Base-by-base conservation (phyloP, 2,329 filamentous ascomycete species). In the Tolypocladium inflatum region DNA sequence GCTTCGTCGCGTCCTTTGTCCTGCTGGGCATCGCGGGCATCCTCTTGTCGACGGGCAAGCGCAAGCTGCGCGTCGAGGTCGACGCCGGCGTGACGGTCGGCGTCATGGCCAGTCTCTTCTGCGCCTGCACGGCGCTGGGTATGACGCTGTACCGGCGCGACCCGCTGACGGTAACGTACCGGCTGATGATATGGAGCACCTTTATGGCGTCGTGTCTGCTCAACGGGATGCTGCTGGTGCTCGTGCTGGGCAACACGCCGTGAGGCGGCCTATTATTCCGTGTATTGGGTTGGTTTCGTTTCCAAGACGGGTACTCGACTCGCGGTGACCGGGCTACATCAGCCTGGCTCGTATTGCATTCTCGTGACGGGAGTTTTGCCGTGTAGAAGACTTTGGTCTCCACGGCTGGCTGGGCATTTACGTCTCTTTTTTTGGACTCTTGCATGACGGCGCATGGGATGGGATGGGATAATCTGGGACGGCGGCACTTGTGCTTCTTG, bases 1-100 rank as follows among this genome's bases (percentile, higher is more conserved):
- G 79, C 51, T 86, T 89, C 62, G 72, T 75, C 2, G 79, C 83
- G 0, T 81, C 88, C 0, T 79, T 86, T 41, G 70, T 86, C 8
- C 78, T 93, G 10, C 79, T 91, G 41, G 70, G 80, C 54, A 79
- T 93, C 38, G 82, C 88, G 0, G 78, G 78, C 42, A 77, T 88
- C 11, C 80, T 94, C 42, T 83, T 89, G 38, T 73, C 77, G 17
- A 89, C 89, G 1, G 89, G 88, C 10, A 79, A 82, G 53, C 86
- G 84, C 67, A 87, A 82, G 68, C 78, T 87, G 63, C 78, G 81
- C 5, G 78, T 84, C n/a, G 84, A 90, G 69, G 89, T 93, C 4
- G 88, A 92, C 65, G 83, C 82, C 0, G 89, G 86, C 10, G 87
- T 89, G 2, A 78, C 89, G 1, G 77, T 90, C 45, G 89, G 88